These are phyloP conservation scores for Umbellularia californica DNA, from an alignment of 164 flowering plant species.

Conservation along the genomic window DNA sequence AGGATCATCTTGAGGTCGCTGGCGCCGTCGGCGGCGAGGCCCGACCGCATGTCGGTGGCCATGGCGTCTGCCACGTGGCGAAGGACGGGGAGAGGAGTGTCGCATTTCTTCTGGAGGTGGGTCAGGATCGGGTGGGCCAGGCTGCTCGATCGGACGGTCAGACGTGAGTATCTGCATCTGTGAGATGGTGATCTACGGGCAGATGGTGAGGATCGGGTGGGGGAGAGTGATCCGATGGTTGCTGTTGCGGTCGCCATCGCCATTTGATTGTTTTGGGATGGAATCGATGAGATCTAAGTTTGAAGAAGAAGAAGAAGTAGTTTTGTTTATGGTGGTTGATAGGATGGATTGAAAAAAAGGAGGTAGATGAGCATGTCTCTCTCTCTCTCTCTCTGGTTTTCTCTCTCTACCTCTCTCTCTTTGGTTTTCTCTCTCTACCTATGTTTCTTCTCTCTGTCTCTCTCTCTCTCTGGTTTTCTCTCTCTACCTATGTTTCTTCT, in stretches of 20 bases:
- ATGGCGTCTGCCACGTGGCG: conserved; percentile 76
- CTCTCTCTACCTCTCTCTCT: too few relatives aligned
- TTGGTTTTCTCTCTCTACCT: too few relatives aligned
- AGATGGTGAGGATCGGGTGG: conserved; percentile 22
- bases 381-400: too few relatives aligned
- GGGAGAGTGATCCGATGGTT: conserved; percentile 30
- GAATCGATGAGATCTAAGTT: background rate
- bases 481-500: too few relatives aligned
- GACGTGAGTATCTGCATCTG: conserved; percentile 5
- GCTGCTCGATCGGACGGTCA: conserved; percentile 43
- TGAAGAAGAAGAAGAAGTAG: background rate
- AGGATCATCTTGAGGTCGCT: conserved; percentile 82
- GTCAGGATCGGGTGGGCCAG: conserved; percentile 41
- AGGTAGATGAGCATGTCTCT: too few relatives aligned
- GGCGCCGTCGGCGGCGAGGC: conserved; percentile 71
- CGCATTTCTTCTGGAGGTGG: conserved; percentile 53
- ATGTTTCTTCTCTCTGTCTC: too few relatives aligned
- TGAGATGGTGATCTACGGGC: background rate
- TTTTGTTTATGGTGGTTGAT: too few relatives aligned
- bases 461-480: too few relatives aligned
- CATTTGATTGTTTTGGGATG: conserved; percentile 24
- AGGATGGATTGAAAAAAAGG: too few relatives aligned
- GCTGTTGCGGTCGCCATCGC: conserved; percentile 27
- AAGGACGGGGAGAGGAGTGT: conserved; percentile 66
- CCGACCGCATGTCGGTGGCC: conserved; percentile 76